Evolutionary conservation across 495 filamentous ascomycete species (phyloP).

Genomic region (Neurospora cerealis): DNA sequence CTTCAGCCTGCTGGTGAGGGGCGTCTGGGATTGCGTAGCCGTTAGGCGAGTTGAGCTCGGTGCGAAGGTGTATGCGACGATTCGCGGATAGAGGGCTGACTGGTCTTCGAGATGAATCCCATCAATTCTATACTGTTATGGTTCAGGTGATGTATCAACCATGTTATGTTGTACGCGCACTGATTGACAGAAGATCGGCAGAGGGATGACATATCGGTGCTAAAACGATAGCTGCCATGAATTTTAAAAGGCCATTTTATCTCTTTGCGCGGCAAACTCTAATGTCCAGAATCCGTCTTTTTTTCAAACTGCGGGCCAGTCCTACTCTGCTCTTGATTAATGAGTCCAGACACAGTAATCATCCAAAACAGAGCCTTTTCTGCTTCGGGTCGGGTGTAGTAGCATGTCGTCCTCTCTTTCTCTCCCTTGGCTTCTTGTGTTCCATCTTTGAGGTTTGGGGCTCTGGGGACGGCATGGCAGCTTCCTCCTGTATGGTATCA

Average conservation of each 20-base stretch:
- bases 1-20: background rate
- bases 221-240: background rate
- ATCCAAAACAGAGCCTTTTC: slow-evolving; percentile 37
- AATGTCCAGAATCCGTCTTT: background rate
- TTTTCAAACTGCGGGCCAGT: background rate
- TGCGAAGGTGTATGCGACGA: background rate
- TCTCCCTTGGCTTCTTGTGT: slow-evolving; percentile 24
- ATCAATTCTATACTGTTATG: background rate
- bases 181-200: background rate
- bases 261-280: background rate
- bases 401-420: slow-evolving; percentile 21
- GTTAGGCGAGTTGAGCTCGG: background rate
- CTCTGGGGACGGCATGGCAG: slow-evolving; percentile 6
- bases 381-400: slow-evolving; percentile 30
- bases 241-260: background rate
- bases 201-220: background rate
- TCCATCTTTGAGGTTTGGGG: slow-evolving; percentile 14
- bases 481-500: slow-evolving; percentile 56
- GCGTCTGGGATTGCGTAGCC: background rate
- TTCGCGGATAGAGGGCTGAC: background rate
- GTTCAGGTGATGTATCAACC: background rate
- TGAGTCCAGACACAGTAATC: background rate
- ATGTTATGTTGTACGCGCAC: background rate
- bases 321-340: background rate
- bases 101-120: background rate